phyloP scores from a whole-genome alignment of 352 stramenopile genomes.

The Aphanomyces stellatus region DNA sequence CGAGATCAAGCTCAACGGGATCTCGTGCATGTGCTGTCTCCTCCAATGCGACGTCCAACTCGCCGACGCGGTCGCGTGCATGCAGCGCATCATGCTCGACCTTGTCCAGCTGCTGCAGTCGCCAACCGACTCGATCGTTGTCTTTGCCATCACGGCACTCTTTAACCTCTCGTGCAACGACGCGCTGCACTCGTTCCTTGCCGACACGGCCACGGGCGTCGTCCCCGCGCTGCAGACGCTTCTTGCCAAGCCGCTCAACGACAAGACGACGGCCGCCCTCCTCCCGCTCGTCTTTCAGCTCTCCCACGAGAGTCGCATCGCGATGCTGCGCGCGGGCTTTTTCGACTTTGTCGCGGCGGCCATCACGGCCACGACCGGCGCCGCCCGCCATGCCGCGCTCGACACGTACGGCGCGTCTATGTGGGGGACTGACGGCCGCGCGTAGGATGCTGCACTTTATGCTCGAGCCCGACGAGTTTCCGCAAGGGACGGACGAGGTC shows the following conservation, averaged over 20 bases:
- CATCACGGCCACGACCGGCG: neutral
- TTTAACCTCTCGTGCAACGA: conserved; percentile 76
- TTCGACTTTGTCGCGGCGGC: conserved; percentile 8
- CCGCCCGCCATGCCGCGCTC: conserved; percentile 4
- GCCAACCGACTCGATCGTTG: conserved; percentile 24
- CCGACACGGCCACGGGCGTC: conserved; percentile 29
- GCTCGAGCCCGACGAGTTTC: conserved; percentile 38
- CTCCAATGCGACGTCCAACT: conserved; percentile 41
- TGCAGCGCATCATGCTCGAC: conserved; percentile 44
- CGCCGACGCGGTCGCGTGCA: conserved; percentile 38
- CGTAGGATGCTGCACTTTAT: conserved; percentile 22
- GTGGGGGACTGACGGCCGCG: neutral
- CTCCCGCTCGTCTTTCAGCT: conserved; percentile 13
- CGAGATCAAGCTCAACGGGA: conserved; percentile 53
- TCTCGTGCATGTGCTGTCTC: conserved; percentile 56
- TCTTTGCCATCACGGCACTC: conserved; percentile 52
- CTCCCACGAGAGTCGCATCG: neutral
- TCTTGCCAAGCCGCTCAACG: conserved; percentile 31
- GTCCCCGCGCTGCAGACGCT: conserved; percentile 42
- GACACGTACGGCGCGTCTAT: neutral
- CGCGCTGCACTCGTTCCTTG: conserved; percentile 41
- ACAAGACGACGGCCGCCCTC: neutral
- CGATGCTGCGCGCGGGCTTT: conserved; percentile 4
- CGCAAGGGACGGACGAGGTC: conserved; percentile 53
- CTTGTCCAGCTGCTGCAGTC: conserved; percentile 41